Evolutionary conservation across 2,329 filamentous ascomycete species (phyloP).

Genomic region (Colletotrichum eremochloae): DNA sequence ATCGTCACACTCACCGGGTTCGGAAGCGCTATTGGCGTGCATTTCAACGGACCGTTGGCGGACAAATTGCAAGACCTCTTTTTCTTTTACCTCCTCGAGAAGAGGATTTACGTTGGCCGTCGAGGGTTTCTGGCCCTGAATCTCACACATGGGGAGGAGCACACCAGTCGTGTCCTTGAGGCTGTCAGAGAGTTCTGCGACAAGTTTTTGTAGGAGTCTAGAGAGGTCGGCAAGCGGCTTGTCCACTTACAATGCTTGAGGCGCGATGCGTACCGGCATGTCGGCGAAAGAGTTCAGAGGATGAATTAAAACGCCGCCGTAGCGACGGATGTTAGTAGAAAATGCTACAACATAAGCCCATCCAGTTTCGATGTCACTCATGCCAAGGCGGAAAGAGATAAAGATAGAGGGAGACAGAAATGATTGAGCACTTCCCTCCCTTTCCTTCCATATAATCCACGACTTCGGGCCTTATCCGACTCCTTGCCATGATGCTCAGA

Average conservation of each 20-base stretch:
- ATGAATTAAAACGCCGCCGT: not conserved
- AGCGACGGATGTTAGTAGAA: too few relatives aligned
- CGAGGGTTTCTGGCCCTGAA: constrained; percentile 41
- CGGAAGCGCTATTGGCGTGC: constrained; percentile 37
- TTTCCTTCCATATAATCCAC: not conserved
- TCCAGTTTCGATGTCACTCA: not conserved
- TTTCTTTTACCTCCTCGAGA: constrained; percentile 38
- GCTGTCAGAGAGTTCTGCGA: constrained; percentile 24
- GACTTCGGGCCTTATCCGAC: not conserved
- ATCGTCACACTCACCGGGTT: constrained; percentile 31
- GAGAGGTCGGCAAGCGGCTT: not conserved
- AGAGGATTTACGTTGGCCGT: constrained; percentile 36
- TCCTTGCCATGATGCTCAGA: constrained; percentile 26
- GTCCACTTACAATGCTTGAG: not conserved
- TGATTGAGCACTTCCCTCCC: too few relatives aligned
- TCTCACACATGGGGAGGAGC: constrained; percentile 37
- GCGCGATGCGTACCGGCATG: not conserved
- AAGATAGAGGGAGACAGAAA: not conserved
- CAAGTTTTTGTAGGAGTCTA: constrained; percentile 7
- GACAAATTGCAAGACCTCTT: constrained; percentile 27
- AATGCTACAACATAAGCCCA: not conserved
- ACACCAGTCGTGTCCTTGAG: constrained; percentile 9
- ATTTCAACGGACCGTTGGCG: constrained; percentile 28
- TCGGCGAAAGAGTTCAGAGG: not conserved
- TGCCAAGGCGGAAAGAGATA: not conserved